Evolutionary conservation across 2,329 filamentous ascomycete species (phyloP).

Genomic region (Cordyceps farinosa): DNA sequence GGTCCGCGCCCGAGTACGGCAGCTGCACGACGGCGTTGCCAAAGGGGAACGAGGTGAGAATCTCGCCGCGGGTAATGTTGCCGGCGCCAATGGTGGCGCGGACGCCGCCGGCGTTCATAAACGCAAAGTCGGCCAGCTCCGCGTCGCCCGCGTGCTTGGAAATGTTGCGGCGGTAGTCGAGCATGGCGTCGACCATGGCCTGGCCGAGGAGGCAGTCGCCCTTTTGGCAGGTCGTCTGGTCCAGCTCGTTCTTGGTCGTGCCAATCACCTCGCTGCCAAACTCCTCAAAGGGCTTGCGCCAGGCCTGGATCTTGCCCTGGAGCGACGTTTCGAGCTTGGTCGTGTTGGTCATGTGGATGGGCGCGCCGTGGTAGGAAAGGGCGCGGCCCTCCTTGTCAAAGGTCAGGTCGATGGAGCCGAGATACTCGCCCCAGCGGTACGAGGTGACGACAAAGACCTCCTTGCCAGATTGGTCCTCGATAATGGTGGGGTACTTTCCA

Average conservation of each 20-base stretch:
- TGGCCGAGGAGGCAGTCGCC: slow-evolving; percentile 57
- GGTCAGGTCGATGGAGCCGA: slow-evolving; percentile 64
- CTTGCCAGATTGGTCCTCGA: slow-evolving; percentile 56
- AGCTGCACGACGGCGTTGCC: slow-evolving; percentile 62
- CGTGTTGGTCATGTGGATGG: slow-evolving; percentile 60
- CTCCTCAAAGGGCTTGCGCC: slow-evolving; percentile 58
- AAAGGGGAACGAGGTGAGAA: slow-evolving; percentile 63
- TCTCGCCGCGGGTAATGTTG: slow-evolving; percentile 59
- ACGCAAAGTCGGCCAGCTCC: slow-evolving; percentile 48
- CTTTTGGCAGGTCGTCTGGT: slow-evolving; percentile 55
- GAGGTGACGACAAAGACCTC: slow-evolving; percentile 67
- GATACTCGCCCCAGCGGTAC: slow-evolving; percentile 65
- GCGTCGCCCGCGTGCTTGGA: slow-evolving; percentile 33
- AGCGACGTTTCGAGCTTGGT: slow-evolving; percentile 55
- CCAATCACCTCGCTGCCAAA: slow-evolving; percentile 58
- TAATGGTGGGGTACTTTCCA: slow-evolving; percentile 62
- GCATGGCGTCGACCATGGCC: slow-evolving; percentile 57
- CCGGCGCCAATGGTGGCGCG: slow-evolving; percentile 61
- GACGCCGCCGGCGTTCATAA: slow-evolving; percentile 63
- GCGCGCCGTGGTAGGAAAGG: slow-evolving; percentile 59
- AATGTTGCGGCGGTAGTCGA: slow-evolving; percentile 54
- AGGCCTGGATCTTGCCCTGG: slow-evolving; percentile 55
- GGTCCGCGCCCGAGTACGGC: slow-evolving; percentile 46
- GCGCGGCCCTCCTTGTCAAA: slow-evolving; percentile 60
- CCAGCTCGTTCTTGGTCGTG: slow-evolving; percentile 50